Evolutionary conservation across 441 rosid species (phyloP).

Genomic region (Populus hybrid): DNA sequence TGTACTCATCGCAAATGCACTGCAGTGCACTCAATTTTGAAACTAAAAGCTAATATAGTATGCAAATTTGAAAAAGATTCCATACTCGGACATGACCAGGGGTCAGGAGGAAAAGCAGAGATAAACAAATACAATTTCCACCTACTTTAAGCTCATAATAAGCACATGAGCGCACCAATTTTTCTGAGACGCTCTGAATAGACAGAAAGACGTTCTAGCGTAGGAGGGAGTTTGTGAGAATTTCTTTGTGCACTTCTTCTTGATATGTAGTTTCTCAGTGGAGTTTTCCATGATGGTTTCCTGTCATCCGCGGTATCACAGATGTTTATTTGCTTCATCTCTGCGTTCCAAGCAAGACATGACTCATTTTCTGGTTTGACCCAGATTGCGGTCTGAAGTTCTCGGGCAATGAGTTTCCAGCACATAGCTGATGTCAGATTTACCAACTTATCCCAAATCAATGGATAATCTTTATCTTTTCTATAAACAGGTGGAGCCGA

Average conservation of each 20-base stretch:
- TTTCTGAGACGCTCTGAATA: slow-evolving; percentile 56
- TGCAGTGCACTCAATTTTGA: background rate
- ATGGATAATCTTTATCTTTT: slow-evolving; percentile 72
- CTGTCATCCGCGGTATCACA: slow-evolving; percentile 57
- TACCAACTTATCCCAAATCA: slow-evolving; percentile 78
- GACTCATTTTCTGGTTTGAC: slow-evolving; percentile 54
- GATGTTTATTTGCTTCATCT: slow-evolving; percentile 48
- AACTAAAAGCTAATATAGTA: background rate
- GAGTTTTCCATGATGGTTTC: slow-evolving; percentile 70
- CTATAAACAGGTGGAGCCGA: slow-evolving; percentile 90
- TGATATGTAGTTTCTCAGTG: slow-evolving; percentile 59
- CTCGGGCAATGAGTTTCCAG: slow-evolving; percentile 83
- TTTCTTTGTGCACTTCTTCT: slow-evolving; percentile 30
- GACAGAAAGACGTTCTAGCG: slow-evolving; percentile 54
- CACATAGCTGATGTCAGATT: slow-evolving; percentile 76
- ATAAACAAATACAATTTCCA: background rate
- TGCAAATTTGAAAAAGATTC: background rate
- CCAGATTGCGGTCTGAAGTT: slow-evolving; percentile 95
- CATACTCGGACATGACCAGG: background rate
- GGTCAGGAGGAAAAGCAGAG: background rate
- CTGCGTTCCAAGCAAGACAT: slow-evolving; percentile 57
- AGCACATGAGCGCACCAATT: slow-evolving; percentile 41
- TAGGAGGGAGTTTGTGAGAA: slow-evolving; percentile 49
- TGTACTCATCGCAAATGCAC: background rate
- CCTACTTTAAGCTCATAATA: background rate